Evolutionary conservation across 345 rosid species (phyloP), one percentile per base, ranked within the genome.

Genomic region (Aurinia saxatilis): DNA sequence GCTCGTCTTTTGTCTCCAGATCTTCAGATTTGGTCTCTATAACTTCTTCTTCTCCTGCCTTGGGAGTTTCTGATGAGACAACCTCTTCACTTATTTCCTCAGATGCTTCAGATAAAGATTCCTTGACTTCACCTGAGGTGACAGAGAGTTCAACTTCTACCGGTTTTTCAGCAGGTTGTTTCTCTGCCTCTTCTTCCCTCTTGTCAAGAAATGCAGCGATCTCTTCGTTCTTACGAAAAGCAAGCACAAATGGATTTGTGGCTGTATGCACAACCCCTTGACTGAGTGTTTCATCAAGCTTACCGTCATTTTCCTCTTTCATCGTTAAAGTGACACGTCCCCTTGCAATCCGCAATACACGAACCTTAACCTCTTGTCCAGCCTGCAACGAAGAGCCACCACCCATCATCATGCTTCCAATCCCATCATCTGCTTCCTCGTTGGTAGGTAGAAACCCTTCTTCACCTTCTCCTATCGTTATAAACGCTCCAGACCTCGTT

Each of bases 311-410:
- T 54, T 80, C 91, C 48, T 76, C 78, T 79, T 85, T 89, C 96
- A 86, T 86, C 0, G 98, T 92, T 74, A 92, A 73, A 46, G 98
- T 92, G 68, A 79, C 84, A 67, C 82, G 85, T 60, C 96, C 95
- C 67, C 96, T 78, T 3, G 77, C 27, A 14, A 86, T 55, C 47
- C 86, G 78, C 70, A 85, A 65, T 34, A 92, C 96, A 30, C 85
- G 80, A 34, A 82, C 93, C 50, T 77, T 81, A 55, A 89, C 82
- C 67, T 89, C 91, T 70, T 89, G 86, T 47, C 95, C 95, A 18
- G 79, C 72, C 67, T 79, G 79, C 70, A 92, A 57, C 0, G 85
- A 74, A 39, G 95, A 76, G 42, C 71, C 79, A 2, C 84, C 90
- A 69, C 73, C 73, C 73, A 69, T 69, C 90, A 84, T 79, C 84